Evolutionary conservation across 2,329 filamentous ascomycete genomes (phyloP).

Genomic region (Chaetomium globosum): DNA sequence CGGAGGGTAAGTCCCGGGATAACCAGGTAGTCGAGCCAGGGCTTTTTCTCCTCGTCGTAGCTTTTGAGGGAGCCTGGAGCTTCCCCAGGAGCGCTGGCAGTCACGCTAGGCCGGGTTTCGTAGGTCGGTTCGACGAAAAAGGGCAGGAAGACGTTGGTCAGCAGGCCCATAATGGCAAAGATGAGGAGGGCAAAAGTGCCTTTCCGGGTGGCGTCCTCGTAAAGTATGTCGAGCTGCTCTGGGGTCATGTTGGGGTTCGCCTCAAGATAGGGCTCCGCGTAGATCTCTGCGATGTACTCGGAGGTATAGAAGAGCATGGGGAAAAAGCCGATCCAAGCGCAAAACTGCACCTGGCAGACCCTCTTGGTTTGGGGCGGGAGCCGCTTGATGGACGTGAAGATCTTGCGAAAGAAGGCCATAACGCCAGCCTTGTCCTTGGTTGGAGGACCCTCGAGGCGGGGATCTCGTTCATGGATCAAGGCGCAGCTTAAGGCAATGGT

Average conservation of each 20-base stretch:
- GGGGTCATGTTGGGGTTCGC: constrained; percentile 76
- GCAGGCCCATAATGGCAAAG: constrained; percentile 82
- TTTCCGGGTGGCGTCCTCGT: constrained; percentile 81
- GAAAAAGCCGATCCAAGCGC: constrained; percentile 94
- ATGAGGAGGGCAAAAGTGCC: constrained; percentile 88
- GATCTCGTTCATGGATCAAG: constrained; percentile 77
- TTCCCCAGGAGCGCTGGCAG: constrained; percentile 40
- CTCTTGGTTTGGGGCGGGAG: constrained; percentile 80
- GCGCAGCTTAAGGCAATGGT: constrained; percentile 73
- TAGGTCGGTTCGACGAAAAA: constrained; percentile 85
- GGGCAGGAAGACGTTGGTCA: constrained; percentile 79
- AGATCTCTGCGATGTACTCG: constrained; percentile 90
- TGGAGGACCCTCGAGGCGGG: constrained; percentile 68
- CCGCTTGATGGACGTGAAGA: constrained; percentile 74
- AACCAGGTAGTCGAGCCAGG: constrained; percentile 63
- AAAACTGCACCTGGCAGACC: constrained; percentile 81
- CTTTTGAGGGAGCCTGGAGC: constrained; percentile 40
- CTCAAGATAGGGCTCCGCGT: constrained; percentile 79
- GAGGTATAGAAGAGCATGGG: constrained; percentile 95
- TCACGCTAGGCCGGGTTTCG: constrained; percentile 48
- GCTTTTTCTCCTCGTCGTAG: constrained; percentile 43
- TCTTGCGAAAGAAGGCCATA: constrained; percentile 75
- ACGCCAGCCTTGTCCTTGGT: constrained; percentile 65
- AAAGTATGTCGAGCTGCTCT: constrained; percentile 74
- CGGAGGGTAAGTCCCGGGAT: constrained; percentile 86